phyloP scores from a whole-genome alignment of 176 grass and related monocot species.

The Raddia distichophylla region DNA sequence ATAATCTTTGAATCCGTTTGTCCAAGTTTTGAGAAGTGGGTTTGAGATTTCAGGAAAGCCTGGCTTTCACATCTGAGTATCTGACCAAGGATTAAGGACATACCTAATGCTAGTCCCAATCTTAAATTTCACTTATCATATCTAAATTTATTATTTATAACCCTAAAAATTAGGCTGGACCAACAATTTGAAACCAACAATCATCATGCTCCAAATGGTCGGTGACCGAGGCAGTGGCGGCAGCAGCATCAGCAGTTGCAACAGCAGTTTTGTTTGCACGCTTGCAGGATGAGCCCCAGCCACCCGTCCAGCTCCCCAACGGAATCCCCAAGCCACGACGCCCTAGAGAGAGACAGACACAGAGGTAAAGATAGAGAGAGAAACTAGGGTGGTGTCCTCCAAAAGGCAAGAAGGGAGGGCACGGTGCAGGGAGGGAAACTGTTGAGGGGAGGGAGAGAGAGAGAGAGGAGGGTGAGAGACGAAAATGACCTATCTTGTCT shows the following conservation, averaged over 20 bases:
- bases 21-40: too few species aligned
- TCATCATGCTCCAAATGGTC: not conserved
- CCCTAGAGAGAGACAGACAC: not conserved
- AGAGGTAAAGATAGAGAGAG: not conserved
- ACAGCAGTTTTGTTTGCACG: constrained; percentile 41
- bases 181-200: too few species aligned
- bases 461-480: not conserved
- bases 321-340: not conserved
- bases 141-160: too few species aligned
- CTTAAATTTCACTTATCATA: too few species aligned
- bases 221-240: not conserved
- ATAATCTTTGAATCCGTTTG: too few species aligned
- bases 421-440: not conserved
- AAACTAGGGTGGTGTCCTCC: not conserved
- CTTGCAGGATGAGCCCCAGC: constrained; percentile 27
- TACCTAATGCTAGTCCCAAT: too few species aligned
- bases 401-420: not conserved
- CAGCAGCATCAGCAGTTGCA: constrained; percentile 29
- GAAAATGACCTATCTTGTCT: constrained; percentile 40
- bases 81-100: not conserved
- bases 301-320: constrained; percentile 9
- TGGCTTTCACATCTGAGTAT: too few species aligned
- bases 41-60: too few species aligned
- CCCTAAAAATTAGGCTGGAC: too few species aligned
- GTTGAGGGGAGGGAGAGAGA: not conserved